Conservation (phyloP, 441 rosid species). For the Rhodomyrtus psidioides region DNA sequence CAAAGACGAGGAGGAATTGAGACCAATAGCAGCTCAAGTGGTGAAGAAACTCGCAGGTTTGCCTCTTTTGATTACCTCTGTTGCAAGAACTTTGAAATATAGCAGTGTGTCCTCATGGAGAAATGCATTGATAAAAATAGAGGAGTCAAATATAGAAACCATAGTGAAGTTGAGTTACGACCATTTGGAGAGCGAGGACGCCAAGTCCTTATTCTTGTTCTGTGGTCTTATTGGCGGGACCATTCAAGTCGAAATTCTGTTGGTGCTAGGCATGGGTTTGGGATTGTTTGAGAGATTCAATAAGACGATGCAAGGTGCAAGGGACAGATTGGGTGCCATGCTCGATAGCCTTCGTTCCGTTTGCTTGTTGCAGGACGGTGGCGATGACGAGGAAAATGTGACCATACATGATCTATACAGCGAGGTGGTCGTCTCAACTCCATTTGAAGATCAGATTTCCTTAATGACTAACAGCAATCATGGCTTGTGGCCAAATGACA, state of each 20-base stretch:
- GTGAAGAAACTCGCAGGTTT: neutral
- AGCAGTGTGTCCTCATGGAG: accelerated
- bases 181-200: accelerated
- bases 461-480: accelerated
- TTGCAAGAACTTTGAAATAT: accelerated
- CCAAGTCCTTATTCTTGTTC: neutral
- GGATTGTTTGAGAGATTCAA: neutral
- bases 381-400: no score
- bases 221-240: neutral
- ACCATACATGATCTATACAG: neutral
- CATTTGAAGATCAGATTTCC: neutral
- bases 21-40: neutral
- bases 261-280: accelerated
- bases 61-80: neutral
- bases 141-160: accelerated
- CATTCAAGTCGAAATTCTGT: accelerated
- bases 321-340: accelerated
- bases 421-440: neutral
- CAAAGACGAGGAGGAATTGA: neutral
- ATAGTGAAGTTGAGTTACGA: neutral
- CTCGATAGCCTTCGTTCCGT: no score
- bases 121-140: accelerated
- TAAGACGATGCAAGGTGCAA: accelerated
- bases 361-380: no score
- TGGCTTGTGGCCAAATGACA: accelerated